Percentiles rank a stretch among this genome's conserved stretches.
Conservation (phyloP, 1,139 yeast genomes). For the Saccharomyces pastorianus region DNA sequence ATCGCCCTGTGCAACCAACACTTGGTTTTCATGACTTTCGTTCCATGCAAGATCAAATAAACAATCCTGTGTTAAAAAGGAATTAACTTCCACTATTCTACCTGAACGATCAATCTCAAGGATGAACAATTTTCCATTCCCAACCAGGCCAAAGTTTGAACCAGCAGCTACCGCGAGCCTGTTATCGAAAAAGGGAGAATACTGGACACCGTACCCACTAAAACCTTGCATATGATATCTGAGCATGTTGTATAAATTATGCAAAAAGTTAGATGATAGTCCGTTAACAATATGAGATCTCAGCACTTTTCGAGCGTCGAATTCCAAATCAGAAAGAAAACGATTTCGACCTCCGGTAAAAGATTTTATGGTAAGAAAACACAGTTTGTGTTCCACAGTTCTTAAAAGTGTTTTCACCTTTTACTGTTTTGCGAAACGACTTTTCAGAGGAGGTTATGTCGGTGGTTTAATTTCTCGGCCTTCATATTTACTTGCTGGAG, state of each 20-base stretch:
- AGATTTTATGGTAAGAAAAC: background rate
- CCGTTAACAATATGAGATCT: background rate
- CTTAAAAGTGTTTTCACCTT: background rate
- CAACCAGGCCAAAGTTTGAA: constrained; percentile 89
- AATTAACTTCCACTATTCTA: constrained; percentile 42
- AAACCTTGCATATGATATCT: constrained; percentile 70
- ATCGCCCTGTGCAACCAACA: constrained; percentile 79
- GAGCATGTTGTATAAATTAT: constrained; percentile 42
- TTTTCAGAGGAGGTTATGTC: background rate
- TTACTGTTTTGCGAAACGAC: background rate
- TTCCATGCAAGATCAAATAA: constrained; percentile 86
- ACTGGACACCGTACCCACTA: constrained; percentile 81
- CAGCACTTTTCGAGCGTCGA: background rate
- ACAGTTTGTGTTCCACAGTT: background rate
- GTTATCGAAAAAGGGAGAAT: constrained; percentile 87
- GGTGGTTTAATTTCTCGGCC: background rate
- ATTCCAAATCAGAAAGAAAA: background rate
- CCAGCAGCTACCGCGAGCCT: constrained; percentile 84
- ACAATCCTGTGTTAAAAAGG: constrained; percentile 91
- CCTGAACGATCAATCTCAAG: constrained; percentile 66
- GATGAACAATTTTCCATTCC: constrained; percentile 76
- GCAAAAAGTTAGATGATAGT: background rate
- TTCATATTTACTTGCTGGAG: background rate
- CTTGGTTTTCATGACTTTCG: constrained; percentile 81
- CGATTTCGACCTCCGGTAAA: background rate